phyloP scores from a whole-genome alignment of 805 yeast genomes.

The Suhomyces pyralidae region DNA sequence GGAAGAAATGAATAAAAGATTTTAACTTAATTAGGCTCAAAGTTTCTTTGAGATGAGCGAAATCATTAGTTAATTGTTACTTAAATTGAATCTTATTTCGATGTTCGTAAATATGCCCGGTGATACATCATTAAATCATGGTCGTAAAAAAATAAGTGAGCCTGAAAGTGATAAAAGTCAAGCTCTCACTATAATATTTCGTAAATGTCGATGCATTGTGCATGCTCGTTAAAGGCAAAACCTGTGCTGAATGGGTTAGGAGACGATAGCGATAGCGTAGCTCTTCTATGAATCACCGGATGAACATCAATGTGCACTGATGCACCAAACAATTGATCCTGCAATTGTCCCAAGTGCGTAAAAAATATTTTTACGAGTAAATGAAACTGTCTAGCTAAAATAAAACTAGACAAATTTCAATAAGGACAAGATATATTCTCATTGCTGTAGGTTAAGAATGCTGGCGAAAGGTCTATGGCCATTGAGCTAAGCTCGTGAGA shows the following conservation, averaged over 20 bases:
- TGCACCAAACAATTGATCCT: background rate
- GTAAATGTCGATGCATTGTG: background rate
- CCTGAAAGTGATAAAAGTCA: background rate
- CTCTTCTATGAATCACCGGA: background rate
- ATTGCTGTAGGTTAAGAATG: background rate
- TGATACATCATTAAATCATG: background rate
- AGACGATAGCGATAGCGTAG: background rate
- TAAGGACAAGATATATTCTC: background rate
- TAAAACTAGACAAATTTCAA: background rate
- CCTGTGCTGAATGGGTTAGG: background rate
- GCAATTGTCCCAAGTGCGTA: background rate
- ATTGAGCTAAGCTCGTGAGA: background rate
- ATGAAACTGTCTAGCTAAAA: background rate
- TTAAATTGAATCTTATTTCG: background rate
- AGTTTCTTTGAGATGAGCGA: background rate
- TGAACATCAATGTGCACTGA: background rate
- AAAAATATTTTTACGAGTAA: background rate
- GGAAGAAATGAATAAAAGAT: background rate
- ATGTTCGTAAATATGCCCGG: background rate
- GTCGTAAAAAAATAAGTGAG: too few relatives aligned
- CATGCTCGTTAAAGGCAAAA: background rate
- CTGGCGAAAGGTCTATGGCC: background rate
- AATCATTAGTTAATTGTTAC: background rate
- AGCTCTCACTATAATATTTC: background rate
- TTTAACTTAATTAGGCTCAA: too few relatives aligned